These are phyloP conservation scores for Dactylellina haptotyla DNA, from an alignment of 2,329 filamentous ascomycete genomes.

Conservation along the genomic window DNA sequence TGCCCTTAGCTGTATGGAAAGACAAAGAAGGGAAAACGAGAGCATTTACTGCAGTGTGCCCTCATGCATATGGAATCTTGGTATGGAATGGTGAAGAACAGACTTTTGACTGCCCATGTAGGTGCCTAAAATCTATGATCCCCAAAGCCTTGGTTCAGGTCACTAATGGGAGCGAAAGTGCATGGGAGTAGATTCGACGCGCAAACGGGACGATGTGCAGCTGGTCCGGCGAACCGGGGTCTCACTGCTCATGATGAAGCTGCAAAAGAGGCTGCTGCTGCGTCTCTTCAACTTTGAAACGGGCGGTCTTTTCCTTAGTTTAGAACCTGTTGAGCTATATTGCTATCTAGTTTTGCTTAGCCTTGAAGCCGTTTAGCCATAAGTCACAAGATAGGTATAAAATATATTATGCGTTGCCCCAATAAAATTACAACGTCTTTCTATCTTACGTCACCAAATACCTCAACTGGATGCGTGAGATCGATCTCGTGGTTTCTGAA, in stretches of 20 bases:
- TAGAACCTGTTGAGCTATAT: too few species aligned
- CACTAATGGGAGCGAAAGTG: neutral
- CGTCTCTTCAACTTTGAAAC: neutral
- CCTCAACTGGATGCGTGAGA: neutral
- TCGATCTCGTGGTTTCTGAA: too few species aligned
- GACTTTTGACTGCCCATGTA: conserved; percentile 15
- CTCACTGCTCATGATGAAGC: too few species aligned
- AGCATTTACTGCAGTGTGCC: conserved; percentile 4
- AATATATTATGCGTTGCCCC: neutral
- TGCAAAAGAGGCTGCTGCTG: neutral
- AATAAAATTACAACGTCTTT: neutral
- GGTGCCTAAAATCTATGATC: neutral
- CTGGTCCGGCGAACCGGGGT: too few species aligned
- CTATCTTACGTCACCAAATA: neutral
- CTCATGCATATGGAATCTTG: conserved; percentile 11
- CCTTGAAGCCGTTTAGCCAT: too few species aligned
- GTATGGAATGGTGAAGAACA: conserved; percentile 7
- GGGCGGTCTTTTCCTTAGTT: too few species aligned
- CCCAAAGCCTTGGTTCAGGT: neutral
- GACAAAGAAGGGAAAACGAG: conserved; percentile 6
- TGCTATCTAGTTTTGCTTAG: too few species aligned
- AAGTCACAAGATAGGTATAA: too few species aligned
- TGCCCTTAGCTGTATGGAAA: too few species aligned
- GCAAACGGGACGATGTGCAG: conserved; percentile 10
- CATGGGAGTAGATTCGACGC: conserved; percentile 30